Percentiles rank a stretch among this genome's conserved stretches.
Conservation (phyloP, 192 early-diverging fungal species). For the Coemansia sp. region DNA sequence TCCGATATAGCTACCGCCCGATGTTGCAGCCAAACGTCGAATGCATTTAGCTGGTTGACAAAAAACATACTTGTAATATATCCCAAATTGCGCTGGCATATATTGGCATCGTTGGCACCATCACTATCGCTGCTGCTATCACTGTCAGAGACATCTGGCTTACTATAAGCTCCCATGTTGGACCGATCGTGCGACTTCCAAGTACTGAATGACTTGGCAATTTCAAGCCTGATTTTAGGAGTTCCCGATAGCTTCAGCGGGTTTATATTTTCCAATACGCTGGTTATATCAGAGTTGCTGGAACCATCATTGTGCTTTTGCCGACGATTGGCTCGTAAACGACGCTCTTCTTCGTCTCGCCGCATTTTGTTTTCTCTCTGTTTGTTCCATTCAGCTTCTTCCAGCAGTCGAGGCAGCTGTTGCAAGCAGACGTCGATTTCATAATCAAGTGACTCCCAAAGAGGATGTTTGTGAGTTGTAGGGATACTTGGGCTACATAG, state of each 20-base stretch:
- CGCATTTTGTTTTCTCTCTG: constrained; percentile 8
- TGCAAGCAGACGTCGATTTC: constrained; percentile 90
- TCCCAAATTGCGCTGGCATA: constrained; percentile 2
- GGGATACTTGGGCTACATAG: constrained; percentile 84
- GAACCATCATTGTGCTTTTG: background rate
- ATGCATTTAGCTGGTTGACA: constrained; percentile 93
- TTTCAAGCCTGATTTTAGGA: constrained; percentile 28
- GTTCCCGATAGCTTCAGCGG: constrained; percentile 10
- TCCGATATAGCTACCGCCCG: constrained; percentile 69
- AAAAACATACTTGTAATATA: constrained; percentile 78
- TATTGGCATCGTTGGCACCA: constrained; percentile 6
- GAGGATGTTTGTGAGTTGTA: constrained; percentile 85
- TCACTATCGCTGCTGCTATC: constrained; percentile 11
- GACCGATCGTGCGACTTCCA: constrained; percentile 4
- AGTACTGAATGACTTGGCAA: constrained; percentile 25
- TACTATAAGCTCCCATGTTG: background rate
- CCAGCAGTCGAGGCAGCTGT: constrained; percentile 81
- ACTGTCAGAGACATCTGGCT: background rate
- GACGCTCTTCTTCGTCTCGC: constrained; percentile 15
- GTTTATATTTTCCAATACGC: background rate
- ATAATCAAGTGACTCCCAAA: constrained; percentile 95
- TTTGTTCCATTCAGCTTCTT: constrained; percentile 29
- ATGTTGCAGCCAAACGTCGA: constrained; percentile 88
- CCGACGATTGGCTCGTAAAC: background rate
- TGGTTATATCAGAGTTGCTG: background rate